These are phyloP conservation scores for Chaetomiaceae sp. DNA, from an alignment of 2,329 filamentous ascomycete species.

Conservation along the genomic window DNA sequence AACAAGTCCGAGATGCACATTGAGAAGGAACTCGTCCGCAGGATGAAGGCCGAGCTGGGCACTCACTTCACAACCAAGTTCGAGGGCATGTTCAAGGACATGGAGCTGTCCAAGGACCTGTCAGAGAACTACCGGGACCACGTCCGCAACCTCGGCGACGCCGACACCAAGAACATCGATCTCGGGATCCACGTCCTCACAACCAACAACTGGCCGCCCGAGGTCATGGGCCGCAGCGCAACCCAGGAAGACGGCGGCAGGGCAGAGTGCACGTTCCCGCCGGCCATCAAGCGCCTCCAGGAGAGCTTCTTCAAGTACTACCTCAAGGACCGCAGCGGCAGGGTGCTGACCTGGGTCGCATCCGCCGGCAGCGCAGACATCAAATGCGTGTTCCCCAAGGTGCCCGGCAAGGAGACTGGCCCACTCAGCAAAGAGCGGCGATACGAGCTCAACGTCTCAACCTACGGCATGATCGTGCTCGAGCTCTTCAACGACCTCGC, in stretches of 20 bases:
- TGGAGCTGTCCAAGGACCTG: constrained; percentile 81
- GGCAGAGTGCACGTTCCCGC: constrained; percentile 65
- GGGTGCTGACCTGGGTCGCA: constrained; percentile 78
- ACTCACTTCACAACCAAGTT: constrained; percentile 91
- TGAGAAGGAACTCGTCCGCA: constrained; percentile 90
- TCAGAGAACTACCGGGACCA: constrained; percentile 72
- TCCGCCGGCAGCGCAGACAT: constrained; percentile 77
- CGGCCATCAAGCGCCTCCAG: constrained; percentile 69
- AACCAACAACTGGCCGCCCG: constrained; percentile 91
- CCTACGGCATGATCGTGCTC: constrained; percentile 86
- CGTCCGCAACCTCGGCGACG: constrained; percentile 49
- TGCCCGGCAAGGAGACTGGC: constrained; percentile 64
- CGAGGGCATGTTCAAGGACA: constrained; percentile 97
- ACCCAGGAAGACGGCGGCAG: constrained; percentile 43
- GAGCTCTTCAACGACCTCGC: constrained; percentile 80
- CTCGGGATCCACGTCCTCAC: constrained; percentile 82
- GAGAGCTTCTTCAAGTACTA: constrained; percentile 88
- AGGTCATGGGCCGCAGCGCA: constrained; percentile 66
- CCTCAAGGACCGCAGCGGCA: constrained; percentile 77
- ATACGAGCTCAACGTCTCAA: constrained; percentile 89
- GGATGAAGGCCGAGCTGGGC: constrained; percentile 95
- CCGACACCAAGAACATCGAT: constrained; percentile 62
- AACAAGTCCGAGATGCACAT: constrained; percentile 85
- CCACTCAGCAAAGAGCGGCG: constrained; percentile 60
- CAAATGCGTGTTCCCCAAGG: constrained; percentile 69